phyloP scores from a whole-genome alignment of 257 asterid species.

The Penstemon barbatus region DNA sequence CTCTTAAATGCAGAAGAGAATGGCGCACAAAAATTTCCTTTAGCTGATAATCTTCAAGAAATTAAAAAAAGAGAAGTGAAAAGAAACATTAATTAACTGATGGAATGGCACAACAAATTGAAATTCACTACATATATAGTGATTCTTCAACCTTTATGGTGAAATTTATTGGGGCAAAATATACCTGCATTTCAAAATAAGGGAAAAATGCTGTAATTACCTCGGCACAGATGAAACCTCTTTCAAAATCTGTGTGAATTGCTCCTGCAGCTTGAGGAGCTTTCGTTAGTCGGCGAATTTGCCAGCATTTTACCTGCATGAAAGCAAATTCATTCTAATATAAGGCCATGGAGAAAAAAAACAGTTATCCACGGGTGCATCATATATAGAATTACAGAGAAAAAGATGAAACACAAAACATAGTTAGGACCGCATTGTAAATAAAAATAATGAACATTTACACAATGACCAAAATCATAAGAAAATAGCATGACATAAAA shows the following conservation, averaged over 20 bases:
- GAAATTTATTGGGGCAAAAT: neutral
- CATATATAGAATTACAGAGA: neutral
- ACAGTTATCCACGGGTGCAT: neutral
- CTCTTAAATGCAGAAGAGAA: no score
- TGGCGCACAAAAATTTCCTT: no score
- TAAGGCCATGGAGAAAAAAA: neutral
- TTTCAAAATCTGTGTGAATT: slow-evolving; percentile 94
- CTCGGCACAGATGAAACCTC: slow-evolving; percentile 98
- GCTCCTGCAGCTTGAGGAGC: slow-evolving; percentile 99
- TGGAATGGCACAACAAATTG: no score
- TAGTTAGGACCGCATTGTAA: neutral
- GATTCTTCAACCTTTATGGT: neutral
- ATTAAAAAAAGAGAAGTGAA: no score
- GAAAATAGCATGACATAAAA: neutral
- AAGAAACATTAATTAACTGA: no score
- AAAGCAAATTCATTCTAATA: slow-evolving; percentile 24
- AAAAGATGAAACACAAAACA: neutral
- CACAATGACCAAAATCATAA: neutral
- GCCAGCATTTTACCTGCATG: slow-evolving; percentile 97
- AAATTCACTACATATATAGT: neutral
- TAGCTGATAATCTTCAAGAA: no score
- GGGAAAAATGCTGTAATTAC: slow-evolving; percentile 35
- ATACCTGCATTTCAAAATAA: slow-evolving; percentile 1
- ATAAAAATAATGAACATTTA: neutral
- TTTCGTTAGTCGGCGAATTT: slow-evolving; percentile 80